Evolutionary conservation across 768 basidiomycete species (phyloP), one percentile per base, ranked within the genome.

Genomic region (Artomyces pyxidatus): DNA sequence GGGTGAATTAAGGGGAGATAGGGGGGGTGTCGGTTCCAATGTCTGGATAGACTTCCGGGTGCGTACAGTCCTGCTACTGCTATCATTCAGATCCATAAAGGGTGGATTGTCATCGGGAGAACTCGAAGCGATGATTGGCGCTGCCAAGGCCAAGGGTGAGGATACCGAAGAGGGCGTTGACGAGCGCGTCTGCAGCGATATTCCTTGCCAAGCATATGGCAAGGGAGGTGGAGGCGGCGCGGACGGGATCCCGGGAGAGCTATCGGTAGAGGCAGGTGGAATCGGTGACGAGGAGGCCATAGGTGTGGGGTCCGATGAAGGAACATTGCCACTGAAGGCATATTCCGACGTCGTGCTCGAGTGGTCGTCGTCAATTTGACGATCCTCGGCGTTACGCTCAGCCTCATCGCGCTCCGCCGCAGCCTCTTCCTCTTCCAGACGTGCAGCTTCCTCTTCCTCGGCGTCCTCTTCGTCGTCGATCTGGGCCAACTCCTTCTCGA

Each of bases 151-250:
- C 37, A 92, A 73, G 48, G 89, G 89, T 11, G 89, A 92, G 21
- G 89, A 90, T 45, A 90, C 77, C 16, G 89, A 92, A 2, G 89
- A 91, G 14, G 89, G 89, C 0, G 89, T 92, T 9, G 88, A 91
- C 6, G 89, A 89, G 42, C 89, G 75, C 8, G 88, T 89, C 45
- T 83, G 78, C 53, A 86, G 60, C 47, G 68, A 67, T 57, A 59
- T 67, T 49, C 65, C 64, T 56, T 68, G 69, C 64, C 71, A 71
- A 53, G 59, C 53, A 50, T 61, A 59, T 39, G 65, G 55, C n/a
- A 69, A 62, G 37, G 64, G 65, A n/a, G 65, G 59, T 7, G 58
- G 42, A 42, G 58, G 60, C 19, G 65, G 62, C 19, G 64, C 32
- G 37, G 57, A 60, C 0, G 58, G 56, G 16, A 57, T 56, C 19